A percentile compares a stretch with the other conserved stretches of the same genome.
phyloP scores from a whole-genome alignment of 169 alveolate species.

The Cryptosporidium muris region DNA sequence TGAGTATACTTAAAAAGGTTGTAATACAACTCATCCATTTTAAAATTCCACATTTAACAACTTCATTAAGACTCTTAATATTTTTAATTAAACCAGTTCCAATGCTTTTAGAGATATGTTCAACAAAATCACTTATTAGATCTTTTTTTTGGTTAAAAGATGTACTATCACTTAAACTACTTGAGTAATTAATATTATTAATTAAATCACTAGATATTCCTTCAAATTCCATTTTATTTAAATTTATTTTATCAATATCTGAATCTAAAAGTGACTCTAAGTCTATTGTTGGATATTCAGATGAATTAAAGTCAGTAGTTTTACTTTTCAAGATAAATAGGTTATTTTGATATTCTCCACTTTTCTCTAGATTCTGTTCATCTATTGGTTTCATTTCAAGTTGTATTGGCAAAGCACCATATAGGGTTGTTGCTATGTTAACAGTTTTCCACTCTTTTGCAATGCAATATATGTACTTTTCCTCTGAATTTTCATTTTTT shows the following conservation, averaged over 20 bases:
- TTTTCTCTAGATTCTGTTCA: too few species aligned
- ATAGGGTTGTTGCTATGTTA: background rate
- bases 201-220: too few species aligned
- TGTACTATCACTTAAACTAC: too few species aligned
- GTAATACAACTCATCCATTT: constrained; percentile 4
- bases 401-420: constrained; percentile 47
- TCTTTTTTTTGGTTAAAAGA: too few species aligned
- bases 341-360: too few species aligned
- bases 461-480: background rate
- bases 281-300: too few species aligned
- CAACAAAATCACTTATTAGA: background rate
- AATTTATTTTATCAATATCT: too few species aligned
- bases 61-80: constrained; percentile 6
- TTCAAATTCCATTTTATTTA: too few species aligned
- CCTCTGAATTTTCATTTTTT: background rate
- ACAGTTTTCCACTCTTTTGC: background rate
- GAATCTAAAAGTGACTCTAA: too few species aligned
- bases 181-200: too few species aligned
- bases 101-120: background rate
- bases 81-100: background rate
- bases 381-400: background rate
- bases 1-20: constrained; percentile 1
- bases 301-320: too few species aligned
- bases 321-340: too few species aligned
- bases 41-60: constrained; percentile 23